A percentile compares a stretch with the other conserved stretches of the same genome.
Conservation (phyloP, 2,329 filamentous ascomycete species). For the Neofusicoccum sp. region DNA sequence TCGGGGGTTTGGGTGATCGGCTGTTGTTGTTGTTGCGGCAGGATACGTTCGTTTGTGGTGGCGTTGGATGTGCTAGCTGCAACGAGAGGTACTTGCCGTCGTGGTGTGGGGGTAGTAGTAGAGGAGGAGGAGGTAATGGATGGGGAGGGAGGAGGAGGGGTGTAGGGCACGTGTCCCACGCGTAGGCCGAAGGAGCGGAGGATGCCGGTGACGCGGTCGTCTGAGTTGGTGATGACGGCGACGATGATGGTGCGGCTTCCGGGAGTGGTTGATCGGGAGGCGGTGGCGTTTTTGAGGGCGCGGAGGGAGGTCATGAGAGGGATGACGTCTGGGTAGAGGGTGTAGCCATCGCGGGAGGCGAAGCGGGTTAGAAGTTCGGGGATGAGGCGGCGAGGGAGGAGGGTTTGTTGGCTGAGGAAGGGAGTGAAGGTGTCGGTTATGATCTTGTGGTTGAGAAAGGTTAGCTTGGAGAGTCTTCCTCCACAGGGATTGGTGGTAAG, state of each 20-base stretch:
- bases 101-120: neutral
- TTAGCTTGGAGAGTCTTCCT: neutral
- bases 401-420: slow-evolving; percentile 25
- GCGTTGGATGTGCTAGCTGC: neutral
- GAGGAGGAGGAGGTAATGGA: too few relatives aligned
- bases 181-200: slow-evolving; percentile 54
- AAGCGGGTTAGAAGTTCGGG: slow-evolving; percentile 54
- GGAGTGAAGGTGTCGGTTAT: slow-evolving; percentile 55
- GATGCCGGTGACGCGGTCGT: slow-evolving; percentile 57
- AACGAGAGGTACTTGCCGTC: neutral
- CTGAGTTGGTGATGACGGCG: slow-evolving; percentile 63
- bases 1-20: neutral
- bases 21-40: neutral
- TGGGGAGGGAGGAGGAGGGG: neutral
- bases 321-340: slow-evolving; percentile 47
- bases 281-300: neutral
- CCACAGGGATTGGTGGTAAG: neutral
- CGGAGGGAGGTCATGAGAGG: slow-evolving; percentile 47
- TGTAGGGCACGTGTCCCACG: slow-evolving; percentile 31
- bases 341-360: slow-evolving; percentile 54
- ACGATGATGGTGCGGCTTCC: slow-evolving; percentile 43
- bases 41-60: too few relatives aligned
- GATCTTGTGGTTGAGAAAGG: slow-evolving; percentile 41
- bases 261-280: neutral
- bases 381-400: slow-evolving; percentile 36